Conservation (phyloP, 169 alveolate genomes). For the Cryptosporidium sp. region DNA sequence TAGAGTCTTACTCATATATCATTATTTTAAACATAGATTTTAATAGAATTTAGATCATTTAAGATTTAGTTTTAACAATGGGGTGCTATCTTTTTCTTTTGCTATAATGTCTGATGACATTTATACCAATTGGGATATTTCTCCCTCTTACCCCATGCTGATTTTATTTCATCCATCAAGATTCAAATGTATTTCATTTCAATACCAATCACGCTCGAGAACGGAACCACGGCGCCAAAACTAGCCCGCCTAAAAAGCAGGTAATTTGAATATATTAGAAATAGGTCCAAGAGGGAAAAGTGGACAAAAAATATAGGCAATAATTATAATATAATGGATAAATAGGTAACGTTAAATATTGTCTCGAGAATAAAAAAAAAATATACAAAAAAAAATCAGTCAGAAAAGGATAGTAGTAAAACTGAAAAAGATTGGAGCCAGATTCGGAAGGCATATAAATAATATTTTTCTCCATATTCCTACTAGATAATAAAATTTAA, state of each 20-base stretch:
- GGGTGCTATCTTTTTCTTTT: neutral
- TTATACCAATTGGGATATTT: neutral
- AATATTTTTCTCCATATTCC: neutral
- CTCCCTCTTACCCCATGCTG: neutral
- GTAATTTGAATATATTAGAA: neutral
- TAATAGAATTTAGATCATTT: constrained; percentile 7
- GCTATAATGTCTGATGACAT: neutral
- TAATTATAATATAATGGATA: constrained; percentile 9
- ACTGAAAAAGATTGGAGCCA: constrained; percentile 2
- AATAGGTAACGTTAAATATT: neutral
- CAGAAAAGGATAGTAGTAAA: constrained; percentile 6
- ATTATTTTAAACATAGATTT: neutral
- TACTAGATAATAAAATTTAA: neutral
- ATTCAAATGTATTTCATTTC: too few species aligned
- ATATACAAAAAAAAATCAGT: constrained; percentile 1
- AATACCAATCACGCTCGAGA: neutral
- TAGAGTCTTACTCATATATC: neutral
- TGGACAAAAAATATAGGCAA: neutral
- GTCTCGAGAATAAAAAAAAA: neutral
- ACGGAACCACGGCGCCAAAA: neutral
- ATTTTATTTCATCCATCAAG: too few species aligned
- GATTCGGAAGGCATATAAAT: neutral
- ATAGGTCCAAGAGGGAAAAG: constrained; percentile 6
- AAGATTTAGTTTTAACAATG: constrained; percentile 3
- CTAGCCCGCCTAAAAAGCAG: neutral